Conservation (phyloP, 2,329 filamentous ascomycete species). For the Curvularia spicifera region DNA sequence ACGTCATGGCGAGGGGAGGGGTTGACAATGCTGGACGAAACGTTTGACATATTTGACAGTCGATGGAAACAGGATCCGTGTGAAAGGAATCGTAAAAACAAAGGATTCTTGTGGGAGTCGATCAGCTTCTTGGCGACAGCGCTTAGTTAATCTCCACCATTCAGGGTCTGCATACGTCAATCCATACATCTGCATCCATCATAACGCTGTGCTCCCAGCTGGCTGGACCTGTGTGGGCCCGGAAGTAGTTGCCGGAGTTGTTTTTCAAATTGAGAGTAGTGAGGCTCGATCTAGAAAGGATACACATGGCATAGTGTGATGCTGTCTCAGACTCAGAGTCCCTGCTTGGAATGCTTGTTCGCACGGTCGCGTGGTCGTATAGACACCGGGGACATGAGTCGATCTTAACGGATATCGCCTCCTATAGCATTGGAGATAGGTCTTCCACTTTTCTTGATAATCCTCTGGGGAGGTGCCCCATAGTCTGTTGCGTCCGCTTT, state of each 20-base stretch:
- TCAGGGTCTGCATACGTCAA: neutral
- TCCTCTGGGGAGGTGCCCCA: neutral
- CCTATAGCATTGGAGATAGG: neutral
- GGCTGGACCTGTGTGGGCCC: neutral
- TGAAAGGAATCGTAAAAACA: neutral
- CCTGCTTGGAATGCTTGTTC: neutral
- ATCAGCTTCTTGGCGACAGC: neutral
- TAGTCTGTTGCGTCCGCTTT: neutral
- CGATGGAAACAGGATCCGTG: neutral
- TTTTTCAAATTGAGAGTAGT: neutral
- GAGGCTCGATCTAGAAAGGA: neutral
- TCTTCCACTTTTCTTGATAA: neutral
- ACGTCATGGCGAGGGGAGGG: neutral
- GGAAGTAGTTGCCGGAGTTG: conserved; percentile 3
- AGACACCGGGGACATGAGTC: neutral
- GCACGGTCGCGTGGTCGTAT: neutral
- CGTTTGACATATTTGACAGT: neutral
- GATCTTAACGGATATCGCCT: neutral
- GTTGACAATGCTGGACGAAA: neutral
- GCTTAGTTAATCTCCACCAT: neutral
- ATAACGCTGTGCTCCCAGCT: neutral
- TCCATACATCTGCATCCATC: neutral
- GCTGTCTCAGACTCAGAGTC: neutral
- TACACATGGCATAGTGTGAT: neutral
- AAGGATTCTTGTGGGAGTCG: neutral